A percentile compares a stretch with the other conserved stretches of the same genome.
Conservation (phyloP, 2,329 filamentous ascomycete genomes). For the Orbilia ellipsospora region DNA sequence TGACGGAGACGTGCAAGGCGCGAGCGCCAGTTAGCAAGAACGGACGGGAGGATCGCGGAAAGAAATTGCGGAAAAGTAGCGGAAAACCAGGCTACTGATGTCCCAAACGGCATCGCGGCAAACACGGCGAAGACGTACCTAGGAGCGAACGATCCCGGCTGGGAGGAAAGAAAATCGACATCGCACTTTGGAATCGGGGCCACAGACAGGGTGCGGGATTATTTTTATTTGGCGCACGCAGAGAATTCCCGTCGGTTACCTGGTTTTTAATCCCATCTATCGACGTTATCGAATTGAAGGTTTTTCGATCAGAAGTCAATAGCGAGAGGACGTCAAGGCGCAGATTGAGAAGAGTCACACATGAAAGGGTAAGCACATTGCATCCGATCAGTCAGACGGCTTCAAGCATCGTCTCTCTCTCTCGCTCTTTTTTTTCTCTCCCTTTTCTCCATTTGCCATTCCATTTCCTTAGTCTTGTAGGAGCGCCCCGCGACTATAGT, state of each 20-base stretch:
- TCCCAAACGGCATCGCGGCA: background rate
- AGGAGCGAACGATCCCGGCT: background rate
- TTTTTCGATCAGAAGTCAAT: background rate
- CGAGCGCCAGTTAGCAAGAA: no score
- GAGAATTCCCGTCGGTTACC: slow-evolving; percentile 16
- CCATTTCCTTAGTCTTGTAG: background rate
- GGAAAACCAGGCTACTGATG: slow-evolving; percentile 1
- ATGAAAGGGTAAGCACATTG: slow-evolving; percentile 38
- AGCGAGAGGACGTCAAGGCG: background rate
- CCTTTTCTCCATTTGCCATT: slow-evolving; percentile 23
- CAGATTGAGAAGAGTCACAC: background rate
- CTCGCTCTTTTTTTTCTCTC: slow-evolving; percentile 11
- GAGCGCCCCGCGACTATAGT: background rate
- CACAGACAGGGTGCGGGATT: background rate
- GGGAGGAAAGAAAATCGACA: background rate
- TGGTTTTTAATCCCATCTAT: slow-evolving; percentile 21
- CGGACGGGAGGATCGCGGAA: slow-evolving; percentile 19
- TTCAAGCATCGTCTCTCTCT: slow-evolving; percentile 15
- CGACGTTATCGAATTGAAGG: slow-evolving; percentile 15
- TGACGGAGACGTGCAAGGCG: background rate
- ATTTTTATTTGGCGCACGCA: background rate
- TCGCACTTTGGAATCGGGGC: background rate
- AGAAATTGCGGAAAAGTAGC: slow-evolving; percentile 7
- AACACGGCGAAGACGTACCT: background rate
- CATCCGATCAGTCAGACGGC: slow-evolving; percentile 42